phyloP scores from a whole-genome alignment of 371 early-diverging fungal species.

The Dentiscutata heterogama region DNA sequence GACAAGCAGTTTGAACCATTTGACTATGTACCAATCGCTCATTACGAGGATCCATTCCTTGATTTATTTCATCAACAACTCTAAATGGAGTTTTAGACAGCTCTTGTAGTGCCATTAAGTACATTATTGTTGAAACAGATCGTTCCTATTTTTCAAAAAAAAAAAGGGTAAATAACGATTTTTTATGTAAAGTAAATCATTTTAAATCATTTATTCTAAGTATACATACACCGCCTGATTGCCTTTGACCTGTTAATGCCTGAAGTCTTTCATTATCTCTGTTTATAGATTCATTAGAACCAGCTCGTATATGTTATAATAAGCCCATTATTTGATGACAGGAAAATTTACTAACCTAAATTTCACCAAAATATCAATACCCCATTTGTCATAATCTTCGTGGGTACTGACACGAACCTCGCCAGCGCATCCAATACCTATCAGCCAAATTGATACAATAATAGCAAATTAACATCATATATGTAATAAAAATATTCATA shows the following conservation, averaged over 20 bases:
- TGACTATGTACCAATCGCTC: conserved; percentile 97
- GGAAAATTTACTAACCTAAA: conserved; percentile 67
- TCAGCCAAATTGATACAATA: no score
- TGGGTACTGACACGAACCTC: conserved; percentile 79
- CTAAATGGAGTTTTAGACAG: conserved; percentile 95
- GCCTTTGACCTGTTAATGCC: conserved; percentile 89
- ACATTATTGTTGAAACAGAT: conserved; percentile 97
- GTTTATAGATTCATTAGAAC: neutral
- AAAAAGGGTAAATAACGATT: neutral
- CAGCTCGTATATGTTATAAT: neutral
- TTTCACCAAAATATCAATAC: conserved; percentile 94
- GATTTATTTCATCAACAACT: conserved; percentile 99
- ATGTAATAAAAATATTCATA: conserved; percentile 34
- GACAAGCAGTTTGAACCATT: conserved; percentile 82
- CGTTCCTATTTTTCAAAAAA: conserved; percentile 66
- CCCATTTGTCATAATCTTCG: conserved; percentile 95
- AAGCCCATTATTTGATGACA: neutral
- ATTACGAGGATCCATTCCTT: conserved; percentile 99
- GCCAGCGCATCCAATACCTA: conserved; percentile 89
- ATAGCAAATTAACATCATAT: neutral
- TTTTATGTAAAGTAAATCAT: neutral
- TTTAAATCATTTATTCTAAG: neutral
- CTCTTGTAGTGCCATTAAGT: conserved; percentile 94
- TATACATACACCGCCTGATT: conserved; percentile 92
- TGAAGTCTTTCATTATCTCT: conserved; percentile 90